Evolutionary conservation across 2,329 filamentous ascomycete species (phyloP), one percentile per base, ranked within the genome.

Genomic region (Exserohilum turcica): DNA sequence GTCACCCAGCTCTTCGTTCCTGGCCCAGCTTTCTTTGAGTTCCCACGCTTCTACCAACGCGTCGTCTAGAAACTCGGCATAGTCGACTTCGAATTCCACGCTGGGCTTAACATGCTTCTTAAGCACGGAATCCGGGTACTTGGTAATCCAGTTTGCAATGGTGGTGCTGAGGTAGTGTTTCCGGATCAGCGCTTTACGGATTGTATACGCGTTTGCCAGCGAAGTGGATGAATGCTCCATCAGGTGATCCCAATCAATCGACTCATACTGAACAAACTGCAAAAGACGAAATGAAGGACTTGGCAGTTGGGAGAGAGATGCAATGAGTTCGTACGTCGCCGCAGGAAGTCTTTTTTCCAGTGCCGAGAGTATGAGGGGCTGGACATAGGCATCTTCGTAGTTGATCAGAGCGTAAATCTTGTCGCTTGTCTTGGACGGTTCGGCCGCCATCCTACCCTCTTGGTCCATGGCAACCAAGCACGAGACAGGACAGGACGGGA

Each of bases 41-140:
- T 97, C 94, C 72, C 89, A 97, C 0, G 90, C 89, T 73, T 99
- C 94, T 2, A 96, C 81, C 6, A 99, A 79, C 0, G 94, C 90
- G 65, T 99, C 94, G 60, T 97, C 94, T 12, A 99, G 78, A 68
- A 97, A 99, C 77, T 99, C 94, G 1, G 92, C 92, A 71, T 94
- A 99, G 74, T 99, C 94, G 6, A 99, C 82, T 75, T 99, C 94
- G 63, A 99, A 96, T 36, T 91, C 86, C 59, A 95, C 90, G 37
- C 86, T 86, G 2, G 87, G 84, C 72, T 91, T 90, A 48, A 96
- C 85, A 67, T 94, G 88, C 1, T 78, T 77, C 52, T 78, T 81
- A 10, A 99, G 79, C 5, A 87, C 74, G 8, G 87, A 91, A 0
- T 81, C 75, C 0, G 93, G 91, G 64, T 94, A 82, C 74, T 99